A percentile compares a stretch with the other conserved stretches of the same genome.
Conservation (phyloP, 805 yeast species). For the Nakazawaea ambrosiae region DNA sequence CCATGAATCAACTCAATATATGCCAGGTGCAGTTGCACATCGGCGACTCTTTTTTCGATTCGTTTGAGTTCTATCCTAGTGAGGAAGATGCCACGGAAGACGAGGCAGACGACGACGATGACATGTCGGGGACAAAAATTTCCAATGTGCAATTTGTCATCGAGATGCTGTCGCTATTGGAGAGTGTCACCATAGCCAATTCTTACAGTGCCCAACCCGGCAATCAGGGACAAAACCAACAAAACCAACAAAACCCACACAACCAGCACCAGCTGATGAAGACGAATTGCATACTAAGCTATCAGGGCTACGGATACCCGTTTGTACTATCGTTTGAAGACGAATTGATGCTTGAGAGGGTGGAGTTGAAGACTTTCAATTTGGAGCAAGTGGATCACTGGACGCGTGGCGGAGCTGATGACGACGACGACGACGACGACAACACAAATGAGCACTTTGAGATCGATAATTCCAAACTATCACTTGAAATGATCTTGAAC, state of each 20-base stretch:
- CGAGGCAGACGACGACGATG: constrained; percentile 14
- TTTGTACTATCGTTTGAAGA: constrained; percentile 48
- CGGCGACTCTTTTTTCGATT: constrained; percentile 29
- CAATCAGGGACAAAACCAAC: constrained; percentile 16
- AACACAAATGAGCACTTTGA: constrained; percentile 17
- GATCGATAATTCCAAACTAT: constrained; percentile 34
- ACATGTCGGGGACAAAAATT: constrained; percentile 12
- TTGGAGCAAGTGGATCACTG: constrained; percentile 21
- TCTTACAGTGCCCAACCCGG: too few species aligned
- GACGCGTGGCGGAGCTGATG: too few species aligned
- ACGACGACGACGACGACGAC: constrained; percentile 1
- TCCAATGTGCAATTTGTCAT: constrained; percentile 31
- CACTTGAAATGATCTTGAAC: constrained; percentile 44
- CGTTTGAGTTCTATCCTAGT: constrained; percentile 19
- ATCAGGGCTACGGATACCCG: constrained; percentile 43
- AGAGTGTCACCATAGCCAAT: constrained; percentile 42
- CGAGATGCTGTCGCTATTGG: constrained; percentile 40
- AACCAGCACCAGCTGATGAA: constrained; percentile 12
- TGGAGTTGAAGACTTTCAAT: constrained; percentile 45
- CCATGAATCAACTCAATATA: constrained; percentile 38
- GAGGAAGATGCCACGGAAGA: constrained; percentile 1
- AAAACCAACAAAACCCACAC: background rate
- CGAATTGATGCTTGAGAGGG: constrained; percentile 46
- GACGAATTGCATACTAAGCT: constrained; percentile 43
- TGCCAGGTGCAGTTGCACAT: constrained; percentile 29